Evolutionary conservation across 768 basidiomycete species (phyloP), one percentile per base, ranked within the genome.

Genomic region (Leccinellum rugosiceps): DNA sequence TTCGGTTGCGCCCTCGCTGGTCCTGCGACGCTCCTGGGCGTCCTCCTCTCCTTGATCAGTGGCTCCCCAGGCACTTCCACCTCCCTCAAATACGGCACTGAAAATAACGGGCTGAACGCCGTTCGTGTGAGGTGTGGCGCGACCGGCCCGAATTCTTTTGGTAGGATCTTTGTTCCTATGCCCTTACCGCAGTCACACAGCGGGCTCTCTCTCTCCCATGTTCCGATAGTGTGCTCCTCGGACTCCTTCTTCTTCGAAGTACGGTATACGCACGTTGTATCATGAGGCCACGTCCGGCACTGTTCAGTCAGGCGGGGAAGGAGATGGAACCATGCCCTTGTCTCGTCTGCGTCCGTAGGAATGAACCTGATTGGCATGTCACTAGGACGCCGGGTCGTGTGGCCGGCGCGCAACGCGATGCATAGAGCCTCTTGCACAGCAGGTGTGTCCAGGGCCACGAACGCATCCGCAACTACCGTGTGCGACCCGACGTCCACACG

Each of bases 271-370:
- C 15, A 81, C 61, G 25, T 65, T 68, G 28, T 47, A 25, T 63
- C 82, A 82, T 86, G 85, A 6, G 69, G 56, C 83, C 83, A 85
- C 2, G 71, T 74, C 30, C 82, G 77, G 57, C 82, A 83, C 15
- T 81, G 78, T 63, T 86, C 84, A 0, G 74, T 79, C 46, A 82
- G 64, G 5, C 72, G 74, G 7, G 83, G 83, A 3, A 85, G 67
- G 32, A 84, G 74, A 49, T 78, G 75, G 59, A 76, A 78, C 84
- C 83, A 86, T 1, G 73, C 74, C 19, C 51, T 57, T 6, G 63
- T 50, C 43, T 69, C 65, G 41, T 65, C 54, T 11, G 54, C 50
- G 8, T 61, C 54, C 1, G 68, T 67, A 15, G 3, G 9, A 8
- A 60, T 57, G 50, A 13, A 43, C 35, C 14, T 28, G 50, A 76